These are phyloP conservation scores for Candida namnaoensis DNA, from an alignment of 805 yeast genomes.

Conservation along the genomic window DNA sequence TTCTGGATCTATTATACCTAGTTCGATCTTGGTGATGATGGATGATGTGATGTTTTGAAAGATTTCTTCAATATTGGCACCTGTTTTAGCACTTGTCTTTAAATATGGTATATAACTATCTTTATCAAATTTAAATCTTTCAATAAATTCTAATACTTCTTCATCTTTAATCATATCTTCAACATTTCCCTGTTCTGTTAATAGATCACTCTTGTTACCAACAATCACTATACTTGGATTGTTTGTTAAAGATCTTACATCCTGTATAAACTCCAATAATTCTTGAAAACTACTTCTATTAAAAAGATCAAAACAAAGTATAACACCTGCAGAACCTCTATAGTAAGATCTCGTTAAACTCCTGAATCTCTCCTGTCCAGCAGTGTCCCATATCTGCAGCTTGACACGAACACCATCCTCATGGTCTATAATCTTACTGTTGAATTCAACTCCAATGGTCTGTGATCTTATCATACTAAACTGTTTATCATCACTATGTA, in stretches of 20 bases:
- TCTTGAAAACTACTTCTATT: slow-evolving; percentile 15
- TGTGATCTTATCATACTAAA: slow-evolving; percentile 15
- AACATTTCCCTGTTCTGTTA: too few relatives aligned
- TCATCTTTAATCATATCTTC: slow-evolving; percentile 15
- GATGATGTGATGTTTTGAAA: slow-evolving; percentile 29
- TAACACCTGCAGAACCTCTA: slow-evolving; percentile 28
- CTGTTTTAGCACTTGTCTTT: slow-evolving; percentile 30
- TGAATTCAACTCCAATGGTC: slow-evolving; percentile 32
- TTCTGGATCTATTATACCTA: slow-evolving; percentile 39
- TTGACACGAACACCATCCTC: slow-evolving; percentile 8
- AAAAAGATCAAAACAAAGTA: slow-evolving; percentile 24
- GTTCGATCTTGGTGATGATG: slow-evolving; percentile 36
- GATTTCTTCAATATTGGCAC: slow-evolving; percentile 30
- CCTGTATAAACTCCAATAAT: slow-evolving; percentile 22
- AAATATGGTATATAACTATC: slow-evolving; percentile 26
- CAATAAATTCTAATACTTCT: slow-evolving; percentile 23
- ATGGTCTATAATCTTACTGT: slow-evolving; percentile 20
- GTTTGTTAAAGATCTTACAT: slow-evolving; percentile 19
- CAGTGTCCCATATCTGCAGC: slow-evolving; percentile 28
- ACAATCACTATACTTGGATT: slow-evolving; percentile 22
- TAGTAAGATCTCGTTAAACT: slow-evolving; percentile 29
- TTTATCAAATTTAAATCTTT: slow-evolving; percentile 14
- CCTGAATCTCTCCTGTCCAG: slow-evolving; percentile 28
- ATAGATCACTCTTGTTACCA: slow-evolving; percentile 25
- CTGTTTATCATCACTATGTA: slow-evolving; percentile 8